Evolutionary conservation across 78 protist genomes (phyloP), one percentile per base, ranked within the genome.

Genomic region (Dictyostelium intermedium): DNA sequence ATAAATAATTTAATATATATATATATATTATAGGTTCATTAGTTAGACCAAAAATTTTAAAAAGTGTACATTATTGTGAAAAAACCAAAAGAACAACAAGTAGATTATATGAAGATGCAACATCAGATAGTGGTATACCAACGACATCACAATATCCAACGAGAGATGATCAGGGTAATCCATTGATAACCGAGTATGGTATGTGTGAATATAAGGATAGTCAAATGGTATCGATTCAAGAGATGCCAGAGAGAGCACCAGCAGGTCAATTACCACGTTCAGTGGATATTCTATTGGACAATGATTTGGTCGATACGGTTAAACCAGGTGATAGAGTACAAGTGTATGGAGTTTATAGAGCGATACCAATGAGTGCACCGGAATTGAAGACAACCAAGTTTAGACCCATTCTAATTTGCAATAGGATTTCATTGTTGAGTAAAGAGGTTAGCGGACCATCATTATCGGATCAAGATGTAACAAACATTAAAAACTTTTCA

Each of bases 191-290:
- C 0, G 99, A 99, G 70, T 99, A 83, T 84, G 99, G 99, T 11
- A 91, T 97, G 37, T 98, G 97, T 84, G 70, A 32, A 34, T 99
- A 99, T 96, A 39, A 43, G 8, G 99, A 99, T 82, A 79, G 87
- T 76, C 99, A 99, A 89, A 23, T 76, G 60, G 18, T 97, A 5
- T 39, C 93, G 2, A 63, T 99, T 34, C 99, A 98, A 50, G 99
- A 99, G 96, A 97, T 97, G 98, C 99, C 99, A 1, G 99, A 99
- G 94, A 35, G 96, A 5, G 98, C 99, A 16, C 99, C 99, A 25
- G 98, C 99, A 1, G 99, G 99, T 10, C 99, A 98, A 85, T 97
- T 99, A 13, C 99, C 99, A 16, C 95, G 99, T 16, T 97, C 99
- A 3, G 93, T 98, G 20, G 98, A 97, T 56, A 61, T 98, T 0